Conservation (phyloP, 371 early-diverging fungal genomes). For the Mucor irregularis region DNA sequence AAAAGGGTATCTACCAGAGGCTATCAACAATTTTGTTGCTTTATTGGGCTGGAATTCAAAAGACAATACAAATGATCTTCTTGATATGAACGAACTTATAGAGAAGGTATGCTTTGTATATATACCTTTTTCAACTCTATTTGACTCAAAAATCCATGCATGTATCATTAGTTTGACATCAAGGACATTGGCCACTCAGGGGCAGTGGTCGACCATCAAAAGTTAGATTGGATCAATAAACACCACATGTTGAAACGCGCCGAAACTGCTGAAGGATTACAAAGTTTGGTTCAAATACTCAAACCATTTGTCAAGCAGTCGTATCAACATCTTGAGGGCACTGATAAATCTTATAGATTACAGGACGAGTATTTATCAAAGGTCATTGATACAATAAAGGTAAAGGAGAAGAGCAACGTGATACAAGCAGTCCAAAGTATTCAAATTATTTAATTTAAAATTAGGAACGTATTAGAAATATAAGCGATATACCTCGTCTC, state of each 20-base stretch:
- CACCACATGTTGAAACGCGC: slow-evolving; percentile 66
- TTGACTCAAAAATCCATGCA: neutral
- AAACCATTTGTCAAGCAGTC: slow-evolving; percentile 26
- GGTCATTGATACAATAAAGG: slow-evolving; percentile 54
- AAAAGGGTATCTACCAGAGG: slow-evolving; percentile 86
- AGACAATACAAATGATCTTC: slow-evolving; percentile 24
- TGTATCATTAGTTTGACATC: slow-evolving; percentile 62
- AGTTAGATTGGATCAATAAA: slow-evolving; percentile 85
- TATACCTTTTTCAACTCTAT: neutral
- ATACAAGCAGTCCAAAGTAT: too few species aligned
- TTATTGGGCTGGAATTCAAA: slow-evolving; percentile 85
- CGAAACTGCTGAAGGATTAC: slow-evolving; percentile 48
- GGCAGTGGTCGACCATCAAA: slow-evolving; percentile 75
- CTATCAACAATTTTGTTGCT: slow-evolving; percentile 87
- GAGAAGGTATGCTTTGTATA: slow-evolving; percentile 48
- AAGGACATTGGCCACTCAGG: slow-evolving; percentile 72
- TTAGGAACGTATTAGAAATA: slow-evolving; percentile 59
- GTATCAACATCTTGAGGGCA: slow-evolving; percentile 21
- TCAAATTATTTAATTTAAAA: neutral
- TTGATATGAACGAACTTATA: slow-evolving; percentile 67
- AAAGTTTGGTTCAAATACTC: slow-evolving; percentile 38
- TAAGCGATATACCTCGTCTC: slow-evolving; percentile 57
- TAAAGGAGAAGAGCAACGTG: too few species aligned
- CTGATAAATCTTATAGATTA: slow-evolving; percentile 22
- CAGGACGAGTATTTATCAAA: slow-evolving; percentile 40